Evolutionary conservation across 768 basidiomycete species (phyloP).

Genomic region (Mycena filopes): DNA sequence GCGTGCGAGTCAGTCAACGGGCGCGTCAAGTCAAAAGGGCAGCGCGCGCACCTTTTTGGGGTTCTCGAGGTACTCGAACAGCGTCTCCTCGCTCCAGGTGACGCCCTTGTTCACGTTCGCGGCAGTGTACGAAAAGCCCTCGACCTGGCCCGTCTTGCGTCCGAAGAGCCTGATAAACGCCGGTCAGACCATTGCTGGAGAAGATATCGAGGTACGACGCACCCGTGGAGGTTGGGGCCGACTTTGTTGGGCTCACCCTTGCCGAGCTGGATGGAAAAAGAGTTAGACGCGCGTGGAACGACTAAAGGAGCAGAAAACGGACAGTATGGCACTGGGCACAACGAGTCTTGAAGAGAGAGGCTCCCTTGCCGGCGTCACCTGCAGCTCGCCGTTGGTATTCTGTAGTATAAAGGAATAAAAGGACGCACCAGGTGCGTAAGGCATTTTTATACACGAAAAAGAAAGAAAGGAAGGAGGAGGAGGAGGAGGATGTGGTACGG

Average conservation of each 20-base stretch:
- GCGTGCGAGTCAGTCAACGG: neutral
- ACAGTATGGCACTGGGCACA: conserved; percentile 94
- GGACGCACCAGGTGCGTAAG: conserved; percentile 16
- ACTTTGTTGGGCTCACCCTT: conserved; percentile 87
- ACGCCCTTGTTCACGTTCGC: conserved; percentile 97
- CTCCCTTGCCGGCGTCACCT: conserved; percentile 93
- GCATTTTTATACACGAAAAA: conserved; percentile 20
- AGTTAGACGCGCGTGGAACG: neutral
- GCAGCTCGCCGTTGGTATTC: conserved; percentile 5
- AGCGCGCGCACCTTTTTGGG: conserved; percentile 77
- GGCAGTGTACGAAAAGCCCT: conserved; percentile 91
- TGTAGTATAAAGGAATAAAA: neutral
- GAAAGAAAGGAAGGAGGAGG: conserved; percentile 6
- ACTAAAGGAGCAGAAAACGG: neutral
- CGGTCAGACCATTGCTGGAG: neutral
- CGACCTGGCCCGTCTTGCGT: conserved; percentile 86
- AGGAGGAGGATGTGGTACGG: neutral
- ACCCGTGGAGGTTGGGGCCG: conserved; percentile 97
- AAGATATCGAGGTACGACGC: conserved; percentile 39
- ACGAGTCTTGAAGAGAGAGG: conserved; percentile 95
- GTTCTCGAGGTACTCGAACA: conserved; percentile 97
- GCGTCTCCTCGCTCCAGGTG: conserved; percentile 85
- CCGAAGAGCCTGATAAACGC: conserved; percentile 71
- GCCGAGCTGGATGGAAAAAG: conserved; percentile 49
- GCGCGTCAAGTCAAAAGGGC: neutral